Conservation (phyloP, 768 basidiomycete species). For the Tubosaeta sp. region DNA sequence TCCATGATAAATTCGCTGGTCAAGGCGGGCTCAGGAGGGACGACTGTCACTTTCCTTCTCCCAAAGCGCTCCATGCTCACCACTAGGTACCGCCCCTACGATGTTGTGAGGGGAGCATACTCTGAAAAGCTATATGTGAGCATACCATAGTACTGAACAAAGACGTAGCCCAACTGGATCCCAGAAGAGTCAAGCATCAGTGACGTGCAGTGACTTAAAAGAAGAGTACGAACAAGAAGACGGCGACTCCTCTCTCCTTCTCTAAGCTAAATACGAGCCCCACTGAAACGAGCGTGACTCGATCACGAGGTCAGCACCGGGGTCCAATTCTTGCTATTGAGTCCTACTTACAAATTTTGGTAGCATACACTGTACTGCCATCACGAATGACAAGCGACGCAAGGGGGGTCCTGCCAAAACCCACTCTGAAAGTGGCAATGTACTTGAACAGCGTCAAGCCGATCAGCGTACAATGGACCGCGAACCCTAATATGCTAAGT, state of each 20-base stretch:
- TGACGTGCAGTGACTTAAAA: background rate
- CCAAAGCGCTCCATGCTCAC: conserved; percentile 22
- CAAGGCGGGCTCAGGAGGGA: background rate
- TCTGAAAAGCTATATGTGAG: background rate
- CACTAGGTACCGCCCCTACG: conserved; percentile 25
- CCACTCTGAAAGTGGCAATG: conserved; percentile 8
- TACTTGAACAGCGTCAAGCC: conserved; percentile 20
- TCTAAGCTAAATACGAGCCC: background rate
- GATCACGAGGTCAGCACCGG: background rate
- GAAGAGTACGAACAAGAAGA: conserved; percentile 5
- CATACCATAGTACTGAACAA: conserved; percentile 14
- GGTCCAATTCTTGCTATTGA: background rate
- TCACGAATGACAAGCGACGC: conserved; percentile 19
- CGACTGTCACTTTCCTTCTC: background rate
- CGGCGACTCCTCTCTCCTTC: background rate
- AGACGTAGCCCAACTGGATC: conserved; percentile 13
- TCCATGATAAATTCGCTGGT: conserved; percentile 11
- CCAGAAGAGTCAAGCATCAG: background rate
- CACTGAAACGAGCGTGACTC: background rate
- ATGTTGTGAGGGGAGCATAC: background rate
- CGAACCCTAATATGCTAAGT: conserved; percentile 11
- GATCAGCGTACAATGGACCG: conserved; percentile 14
- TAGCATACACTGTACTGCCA: conserved; percentile 9
- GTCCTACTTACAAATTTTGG: conserved; percentile 6
- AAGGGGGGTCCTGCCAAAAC: conserved; percentile 17